Conservation (phyloP, 805 yeast species). For the Komagataella pastoris region DNA sequence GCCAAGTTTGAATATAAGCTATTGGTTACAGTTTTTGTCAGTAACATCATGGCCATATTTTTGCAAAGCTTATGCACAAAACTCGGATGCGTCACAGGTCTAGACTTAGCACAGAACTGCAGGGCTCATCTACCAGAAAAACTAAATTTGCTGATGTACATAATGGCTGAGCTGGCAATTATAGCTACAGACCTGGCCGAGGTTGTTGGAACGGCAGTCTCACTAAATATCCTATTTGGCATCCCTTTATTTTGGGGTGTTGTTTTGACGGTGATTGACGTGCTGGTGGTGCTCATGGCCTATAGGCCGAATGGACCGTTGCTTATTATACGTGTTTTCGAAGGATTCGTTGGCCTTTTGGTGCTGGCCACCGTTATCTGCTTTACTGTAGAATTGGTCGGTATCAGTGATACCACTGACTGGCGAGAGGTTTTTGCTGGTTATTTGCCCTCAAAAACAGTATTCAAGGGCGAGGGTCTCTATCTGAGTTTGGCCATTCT, state of each 20-base stretch:
- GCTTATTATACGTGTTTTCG: constrained; percentile 66
- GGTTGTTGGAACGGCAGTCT: constrained; percentile 95
- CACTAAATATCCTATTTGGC: constrained; percentile 69
- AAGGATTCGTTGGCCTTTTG: constrained; percentile 62
- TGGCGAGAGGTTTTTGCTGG: constrained; percentile 56
- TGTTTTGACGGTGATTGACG: constrained; percentile 73
- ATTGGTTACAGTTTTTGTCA: constrained; percentile 62
- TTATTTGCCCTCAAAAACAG: constrained; percentile 37
- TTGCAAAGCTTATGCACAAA: constrained; percentile 78
- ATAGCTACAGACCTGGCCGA: constrained; percentile 95
- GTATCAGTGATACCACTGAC: constrained; percentile 43
- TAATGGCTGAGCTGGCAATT: constrained; percentile 80
- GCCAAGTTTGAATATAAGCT: constrained; percentile 72
- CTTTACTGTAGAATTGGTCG: constrained; percentile 64
- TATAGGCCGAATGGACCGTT: constrained; percentile 79
- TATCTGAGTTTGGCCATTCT: constrained; percentile 74
- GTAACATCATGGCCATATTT: constrained; percentile 79
- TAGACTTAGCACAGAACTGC: constrained; percentile 83
- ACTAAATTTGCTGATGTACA: constrained; percentile 48
- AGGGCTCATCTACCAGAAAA: constrained; percentile 55
- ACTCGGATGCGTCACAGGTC: constrained; percentile 88
- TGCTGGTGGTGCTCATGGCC: constrained; percentile 72
- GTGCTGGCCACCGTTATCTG: constrained; percentile 79
- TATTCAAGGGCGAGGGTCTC: constrained; percentile 48
- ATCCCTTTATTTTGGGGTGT: constrained; percentile 81